A percentile compares a stretch with the other conserved stretches of the same genome.
These are phyloP conservation scores for Elongisporangium senticosum DNA, from an alignment of 352 stramenopile genomes.

Conservation along the genomic window DNA sequence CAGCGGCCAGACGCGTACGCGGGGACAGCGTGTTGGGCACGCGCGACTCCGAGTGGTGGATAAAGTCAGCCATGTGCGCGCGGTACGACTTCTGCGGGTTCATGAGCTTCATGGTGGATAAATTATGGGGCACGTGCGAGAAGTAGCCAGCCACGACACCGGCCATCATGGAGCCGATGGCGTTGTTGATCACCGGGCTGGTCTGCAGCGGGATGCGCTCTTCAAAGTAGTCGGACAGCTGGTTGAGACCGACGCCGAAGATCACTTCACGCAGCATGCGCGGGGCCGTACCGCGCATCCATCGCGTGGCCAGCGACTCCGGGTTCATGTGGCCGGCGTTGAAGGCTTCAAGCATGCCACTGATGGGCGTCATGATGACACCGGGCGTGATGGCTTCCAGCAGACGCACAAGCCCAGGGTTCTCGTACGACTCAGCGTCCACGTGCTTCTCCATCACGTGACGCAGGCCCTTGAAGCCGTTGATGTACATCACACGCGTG, in stretches of 20 bases:
- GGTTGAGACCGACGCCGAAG: slow-evolving; percentile 92
- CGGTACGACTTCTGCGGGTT: slow-evolving; percentile 86
- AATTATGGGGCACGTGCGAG: slow-evolving; percentile 93
- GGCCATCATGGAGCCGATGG: slow-evolving; percentile 80
- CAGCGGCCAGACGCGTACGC: slow-evolving; percentile 55
- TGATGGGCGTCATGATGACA: slow-evolving; percentile 92
- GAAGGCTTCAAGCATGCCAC: slow-evolving; percentile 88
- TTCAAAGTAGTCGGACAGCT: slow-evolving; percentile 92
- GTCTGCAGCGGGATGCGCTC: slow-evolving; percentile 75
- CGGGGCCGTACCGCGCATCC: slow-evolving; percentile 86
- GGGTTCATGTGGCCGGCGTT: slow-evolving; percentile 93
- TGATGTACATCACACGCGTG: slow-evolving; percentile 90
- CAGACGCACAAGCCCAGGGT: slow-evolving; percentile 74
- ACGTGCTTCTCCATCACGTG: slow-evolving; percentile 84
- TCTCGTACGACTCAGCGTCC: slow-evolving; percentile 75
- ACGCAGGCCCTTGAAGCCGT: slow-evolving; percentile 90
- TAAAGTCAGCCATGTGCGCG: slow-evolving; percentile 82
- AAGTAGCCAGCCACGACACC: slow-evolving; percentile 92
- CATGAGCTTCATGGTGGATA: slow-evolving; percentile 95
- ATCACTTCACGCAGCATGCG: slow-evolving; percentile 89
- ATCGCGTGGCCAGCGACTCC: slow-evolving; percentile 81
- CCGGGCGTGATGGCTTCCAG: slow-evolving; percentile 80
- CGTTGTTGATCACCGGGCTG: slow-evolving; percentile 82
- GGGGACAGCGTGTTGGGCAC: slow-evolving; percentile 74
- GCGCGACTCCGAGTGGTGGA: slow-evolving; percentile 74